phyloP scores from a whole-genome alignment of 192 early-diverging fungal species.

The Linnemannia zychae region DNA sequence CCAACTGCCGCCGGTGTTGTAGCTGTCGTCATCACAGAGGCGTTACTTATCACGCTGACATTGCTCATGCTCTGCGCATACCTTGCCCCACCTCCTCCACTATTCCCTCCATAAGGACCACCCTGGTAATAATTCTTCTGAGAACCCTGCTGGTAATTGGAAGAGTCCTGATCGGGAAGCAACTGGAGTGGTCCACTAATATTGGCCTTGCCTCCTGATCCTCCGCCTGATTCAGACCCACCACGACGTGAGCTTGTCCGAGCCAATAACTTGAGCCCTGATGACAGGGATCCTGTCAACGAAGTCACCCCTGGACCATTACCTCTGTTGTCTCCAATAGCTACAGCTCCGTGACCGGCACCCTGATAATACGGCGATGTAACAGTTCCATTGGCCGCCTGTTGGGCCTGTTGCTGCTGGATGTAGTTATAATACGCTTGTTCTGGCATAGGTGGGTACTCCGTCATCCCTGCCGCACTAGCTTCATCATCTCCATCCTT shows the following conservation, averaged over 20 bases:
- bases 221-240: not conserved
- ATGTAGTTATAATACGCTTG: slow-evolving; percentile 4
- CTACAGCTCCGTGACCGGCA: not conserved
- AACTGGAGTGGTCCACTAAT: slow-evolving; percentile 37
- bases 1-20: not conserved
- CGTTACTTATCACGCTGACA: slow-evolving; percentile 7
- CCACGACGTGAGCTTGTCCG: slow-evolving; percentile 29
- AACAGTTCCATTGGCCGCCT: not conserved
- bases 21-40: not conserved
- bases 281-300: not conserved
- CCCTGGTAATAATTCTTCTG: not conserved
- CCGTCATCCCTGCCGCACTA: not conserved
- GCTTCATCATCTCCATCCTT: not conserved
- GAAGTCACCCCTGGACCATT: not conserved
- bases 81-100: not conserved
- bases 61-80: slow-evolving; percentile 38
- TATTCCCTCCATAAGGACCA: not conserved
- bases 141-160: not conserved
- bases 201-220: slow-evolving; percentile 10
- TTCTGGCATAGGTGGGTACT: slow-evolving; percentile 7
- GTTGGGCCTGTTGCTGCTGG: slow-evolving; percentile 12
- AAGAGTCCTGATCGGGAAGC: slow-evolving; percentile 2
- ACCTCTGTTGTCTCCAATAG: not conserved
- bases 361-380: not conserved
- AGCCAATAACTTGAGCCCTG: slow-evolving; percentile 18